Evolutionary conservation across 441 rosid species (phyloP).

Genomic region (Mallotus japonicus): DNA sequence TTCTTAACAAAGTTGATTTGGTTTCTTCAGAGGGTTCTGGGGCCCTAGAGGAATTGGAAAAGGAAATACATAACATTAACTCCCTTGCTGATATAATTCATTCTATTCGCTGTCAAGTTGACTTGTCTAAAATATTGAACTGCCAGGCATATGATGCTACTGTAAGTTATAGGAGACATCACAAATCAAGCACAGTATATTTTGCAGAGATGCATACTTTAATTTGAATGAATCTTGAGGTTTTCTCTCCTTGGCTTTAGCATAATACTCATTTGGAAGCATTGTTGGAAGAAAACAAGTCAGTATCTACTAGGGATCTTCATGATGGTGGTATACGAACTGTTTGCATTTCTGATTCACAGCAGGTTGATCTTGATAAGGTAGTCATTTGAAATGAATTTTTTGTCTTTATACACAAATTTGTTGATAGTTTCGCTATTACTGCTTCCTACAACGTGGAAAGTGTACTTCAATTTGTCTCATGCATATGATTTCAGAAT

Average conservation of each 20-base stretch:
- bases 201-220: not conserved
- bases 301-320: constrained; percentile 27
- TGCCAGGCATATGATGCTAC: constrained; percentile 80
- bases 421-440: not conserved
- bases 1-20: constrained; percentile 96
- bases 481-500: not conserved
- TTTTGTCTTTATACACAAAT: not conserved
- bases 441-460: not conserved
- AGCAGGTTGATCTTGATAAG: constrained; percentile 34
- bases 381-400: constrained; percentile 17
- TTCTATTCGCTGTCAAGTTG: constrained; percentile 76
- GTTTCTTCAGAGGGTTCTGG: constrained; percentile 52
- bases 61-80: constrained; percentile 72
- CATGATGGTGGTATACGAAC: constrained; percentile 31
- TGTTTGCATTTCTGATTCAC: constrained; percentile 29
- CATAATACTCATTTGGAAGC: constrained; percentile 31
- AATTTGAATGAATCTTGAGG: not conserved
- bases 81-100: constrained; percentile 72
- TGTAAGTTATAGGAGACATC: constrained; percentile 11
- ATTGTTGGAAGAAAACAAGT: constrained; percentile 30
- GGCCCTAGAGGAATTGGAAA: constrained; percentile 65
- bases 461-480: not conserved
- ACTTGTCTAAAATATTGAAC: constrained; percentile 64
- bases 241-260: constrained; percentile 8
- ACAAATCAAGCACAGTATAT: not conserved